These are phyloP conservation scores for Chenopodium suecicum DNA, from an alignment of 148 eudicot species.

Conservation along the genomic window DNA sequence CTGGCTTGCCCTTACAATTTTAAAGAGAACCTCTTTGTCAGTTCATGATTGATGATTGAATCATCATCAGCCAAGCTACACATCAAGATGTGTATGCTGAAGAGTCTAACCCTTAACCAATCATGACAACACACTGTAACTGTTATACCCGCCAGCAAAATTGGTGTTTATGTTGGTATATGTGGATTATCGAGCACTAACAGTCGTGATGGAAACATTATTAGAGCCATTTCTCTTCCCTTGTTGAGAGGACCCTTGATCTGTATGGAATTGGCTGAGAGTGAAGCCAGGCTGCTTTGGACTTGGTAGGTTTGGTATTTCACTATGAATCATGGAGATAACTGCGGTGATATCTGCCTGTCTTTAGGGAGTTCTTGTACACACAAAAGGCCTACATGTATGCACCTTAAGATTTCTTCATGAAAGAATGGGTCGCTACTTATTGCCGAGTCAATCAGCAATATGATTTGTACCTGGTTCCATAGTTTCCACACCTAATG, in stretches of 20 bases:
- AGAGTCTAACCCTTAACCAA: too few species aligned
- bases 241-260: background rate
- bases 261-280: background rate
- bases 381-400: slow-evolving; percentile 29
- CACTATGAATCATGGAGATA: slow-evolving; percentile 28
- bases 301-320: slow-evolving; percentile 1
- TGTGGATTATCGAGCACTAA: background rate
- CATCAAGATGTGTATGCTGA: too few species aligned
- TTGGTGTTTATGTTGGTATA: background rate
- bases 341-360: slow-evolving; percentile 32
- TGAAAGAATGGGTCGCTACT: background rate
- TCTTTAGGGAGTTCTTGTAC: slow-evolving; percentile 29
- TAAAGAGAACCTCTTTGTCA: too few species aligned
- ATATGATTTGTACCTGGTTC: slow-evolving; percentile 19
- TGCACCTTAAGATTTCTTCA: slow-evolving; percentile 24
- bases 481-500: slow-evolving; percentile 36
- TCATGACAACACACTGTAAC: too few species aligned
- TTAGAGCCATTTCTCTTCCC: background rate
- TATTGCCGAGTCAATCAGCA: slow-evolving; percentile 16
- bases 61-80: too few species aligned
- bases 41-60: too few species aligned
- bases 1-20: too few species aligned
- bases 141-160: too few species aligned
- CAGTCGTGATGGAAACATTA: background rate
- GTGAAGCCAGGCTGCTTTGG: slow-evolving; percentile 22